Percentiles rank a stretch among this genome's conserved stretches.
phyloP scores from a whole-genome alignment of 768 basidiomycete genomes.

The Boletus edulis region DNA sequence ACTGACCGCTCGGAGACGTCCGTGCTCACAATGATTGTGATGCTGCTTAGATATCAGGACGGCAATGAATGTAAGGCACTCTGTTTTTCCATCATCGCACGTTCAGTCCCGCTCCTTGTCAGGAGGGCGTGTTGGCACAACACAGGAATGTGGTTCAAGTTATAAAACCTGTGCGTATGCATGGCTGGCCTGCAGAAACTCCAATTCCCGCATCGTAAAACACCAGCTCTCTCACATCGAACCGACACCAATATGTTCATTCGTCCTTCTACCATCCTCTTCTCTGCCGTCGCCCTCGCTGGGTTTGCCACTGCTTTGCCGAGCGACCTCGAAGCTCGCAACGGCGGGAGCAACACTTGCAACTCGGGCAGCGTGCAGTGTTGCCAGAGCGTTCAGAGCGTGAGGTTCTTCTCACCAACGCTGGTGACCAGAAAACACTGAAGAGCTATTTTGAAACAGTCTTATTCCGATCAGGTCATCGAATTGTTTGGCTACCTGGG shows the following conservation, averaged over 20 bases:
- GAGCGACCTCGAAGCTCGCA: background rate
- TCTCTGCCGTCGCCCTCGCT: conserved; percentile 5
- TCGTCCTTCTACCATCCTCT: background rate
- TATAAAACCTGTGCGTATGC: background rate
- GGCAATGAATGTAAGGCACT: background rate
- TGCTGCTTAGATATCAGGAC: background rate
- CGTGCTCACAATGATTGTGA: background rate
- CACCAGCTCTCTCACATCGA: background rate
- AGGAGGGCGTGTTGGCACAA: background rate
- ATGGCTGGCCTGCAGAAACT: background rate
- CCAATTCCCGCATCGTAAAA: background rate
- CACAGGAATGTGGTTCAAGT: background rate
- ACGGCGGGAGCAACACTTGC: conserved; percentile 24
- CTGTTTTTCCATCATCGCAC: background rate
- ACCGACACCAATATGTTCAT: background rate
- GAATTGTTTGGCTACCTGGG: background rate
- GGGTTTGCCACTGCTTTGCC: conserved; percentile 2
- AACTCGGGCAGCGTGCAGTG: conserved; percentile 35
- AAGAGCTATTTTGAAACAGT: background rate
- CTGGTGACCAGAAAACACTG: background rate
- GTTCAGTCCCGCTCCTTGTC: background rate
- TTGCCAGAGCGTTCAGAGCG: background rate
- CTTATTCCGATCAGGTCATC: background rate
- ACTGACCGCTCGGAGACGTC: background rate
- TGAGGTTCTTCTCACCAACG: background rate